Base-by-base conservation (phyloP, 2,329 filamentous ascomycete species). In the Lachnellula occidentalis region DNA sequence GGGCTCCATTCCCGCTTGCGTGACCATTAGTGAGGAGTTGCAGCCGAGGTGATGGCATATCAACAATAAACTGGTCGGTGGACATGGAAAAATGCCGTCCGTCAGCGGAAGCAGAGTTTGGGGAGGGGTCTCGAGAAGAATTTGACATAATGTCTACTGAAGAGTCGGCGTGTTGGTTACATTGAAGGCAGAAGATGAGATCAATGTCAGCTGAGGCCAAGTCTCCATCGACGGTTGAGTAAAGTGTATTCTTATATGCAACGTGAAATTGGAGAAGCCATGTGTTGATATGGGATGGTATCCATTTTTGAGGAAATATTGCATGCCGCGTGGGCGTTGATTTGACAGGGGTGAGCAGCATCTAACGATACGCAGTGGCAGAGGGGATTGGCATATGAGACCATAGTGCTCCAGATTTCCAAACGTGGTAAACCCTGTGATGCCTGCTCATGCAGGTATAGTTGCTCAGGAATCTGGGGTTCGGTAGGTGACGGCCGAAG, bases 121-220 rank as follows among this genome's bases (percentile, higher is more conserved):
- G 66, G 15, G 66, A 69, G n/a, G 56, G 58, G 36, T 65, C 65
- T 51, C 61, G 61, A 12, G 66, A 68, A 3, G 66, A 66, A 51
- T 53, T 66, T 21, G 66, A 67, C 66, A 69, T 69, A 53, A 50
- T 50, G 51, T 34, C 56, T 55, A 56, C 31, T 56, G 54, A 52
- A 41, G 24, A 31, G 22, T 45, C 42, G 19, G 24, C 14, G 24
- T 21, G 24, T 41, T 46, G 34, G 6, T 27, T n/a, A 61, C 59
- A 64, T 66, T 36, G 47, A 58, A 34, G 39, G 31, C 43, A 50
- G 43, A 54, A 22, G 34, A 43, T 37, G 41, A 50, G 56, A 27
- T 50, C 53, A 53, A 51, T 31, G 21, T 21, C 31, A 34, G 24
- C 50, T 43, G 50, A 42, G 47, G 45, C 48, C 27, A 45, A 45